Evolutionary conservation across 2,329 filamentous ascomycete genomes (phyloP).

Genomic region (Whalleya microplaca): DNA sequence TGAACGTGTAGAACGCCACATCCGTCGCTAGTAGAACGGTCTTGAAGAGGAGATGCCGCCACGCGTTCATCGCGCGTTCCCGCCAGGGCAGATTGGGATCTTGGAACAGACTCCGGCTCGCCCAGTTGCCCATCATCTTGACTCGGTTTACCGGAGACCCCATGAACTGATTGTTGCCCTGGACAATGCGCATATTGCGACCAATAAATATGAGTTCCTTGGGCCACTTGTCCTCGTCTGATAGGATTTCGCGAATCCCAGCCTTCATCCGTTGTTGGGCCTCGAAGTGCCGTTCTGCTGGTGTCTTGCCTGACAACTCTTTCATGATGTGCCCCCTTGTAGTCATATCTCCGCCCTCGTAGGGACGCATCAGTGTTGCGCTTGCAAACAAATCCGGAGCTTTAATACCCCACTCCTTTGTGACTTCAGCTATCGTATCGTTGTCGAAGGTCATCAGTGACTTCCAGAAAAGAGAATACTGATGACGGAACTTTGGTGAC

Average conservation of each 20-base stretch:
- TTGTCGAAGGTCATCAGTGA: slow-evolving; percentile 94
- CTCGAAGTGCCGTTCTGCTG: slow-evolving; percentile 79
- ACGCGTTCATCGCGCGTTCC: slow-evolving; percentile 70
- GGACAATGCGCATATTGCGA: slow-evolving; percentile 88
- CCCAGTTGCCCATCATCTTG: slow-evolving; percentile 93
- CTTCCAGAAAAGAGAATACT: slow-evolving; percentile 94
- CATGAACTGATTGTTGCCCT: slow-evolving; percentile 90
- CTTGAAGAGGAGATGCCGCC: slow-evolving; percentile 81
- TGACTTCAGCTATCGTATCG: slow-evolving; percentile 72
- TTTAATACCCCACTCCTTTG: slow-evolving; percentile 81
- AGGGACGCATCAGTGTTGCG: slow-evolving; percentile 86
- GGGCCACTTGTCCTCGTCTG: slow-evolving; percentile 86
- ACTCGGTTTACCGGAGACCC: slow-evolving; percentile 89
- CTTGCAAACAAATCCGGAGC: slow-evolving; percentile 90
- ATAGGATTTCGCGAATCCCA: slow-evolving; percentile 68
- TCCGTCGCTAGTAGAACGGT: slow-evolving; percentile 77
- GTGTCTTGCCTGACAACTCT: slow-evolving; percentile 61
- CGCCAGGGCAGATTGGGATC: slow-evolving; percentile 64
- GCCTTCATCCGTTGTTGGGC: slow-evolving; percentile 87
- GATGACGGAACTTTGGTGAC: slow-evolving; percentile 77
- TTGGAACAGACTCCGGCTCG: slow-evolving; percentile 79
- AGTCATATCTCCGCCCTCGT: slow-evolving; percentile 78
- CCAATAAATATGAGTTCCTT: slow-evolving; percentile 92
- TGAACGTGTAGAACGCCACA: slow-evolving; percentile 80
- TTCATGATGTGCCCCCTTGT: slow-evolving; percentile 67